Evolutionary conservation across 202 grass and related monocot genomes (phyloP), one percentile per base, ranked within the genome.

Genomic region (Bolboschoenoplectus hybrid): DNA sequence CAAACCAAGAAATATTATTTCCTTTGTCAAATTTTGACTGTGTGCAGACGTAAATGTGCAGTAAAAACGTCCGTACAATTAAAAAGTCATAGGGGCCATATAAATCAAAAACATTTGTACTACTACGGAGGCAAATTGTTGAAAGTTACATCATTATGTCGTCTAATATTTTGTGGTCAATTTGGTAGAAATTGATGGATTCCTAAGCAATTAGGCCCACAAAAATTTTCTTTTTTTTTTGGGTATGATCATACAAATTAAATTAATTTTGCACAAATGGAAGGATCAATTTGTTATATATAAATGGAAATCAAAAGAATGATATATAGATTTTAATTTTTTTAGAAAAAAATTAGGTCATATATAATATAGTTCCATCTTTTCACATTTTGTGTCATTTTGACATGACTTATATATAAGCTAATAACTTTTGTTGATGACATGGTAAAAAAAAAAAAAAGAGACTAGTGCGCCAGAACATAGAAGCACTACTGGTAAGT

Each of bases 1-100:
- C 11, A 34, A 75, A 52, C 69, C 1, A 75, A 75, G 19, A 75
- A 53, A 50, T 75, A 75, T 14, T 75, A 35, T 71, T 52, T 76
- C 14, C 44, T 46, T 7, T 20, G 40, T 3, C 2, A 45, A 6
- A 10, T 46, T 77, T 38, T 12, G 12, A 69, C 66, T 77, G 49
- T 55, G 4, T 56, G 34, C 49, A 8, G 13, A 17, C 26, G 74
- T 57, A 34, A 17, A 39, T 56, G 40, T 38, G 32, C 74, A 77
- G 74, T 76, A 55, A 70, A 70, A 70, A 67, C 36, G 16, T 3
- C 65, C 34, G 35, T 63, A 63, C 61, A 64, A 64, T 64, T 9
- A 9, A 10, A 11, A 35, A 35, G 10, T 67, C 39, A 70, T 43
- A 44, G 2, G 39, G 39, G 5, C 67, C 38, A 44, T 70, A 43